These are phyloP conservation scores for Samsoniella hepiali DNA, from an alignment of 2,329 filamentous ascomycete species.

Conservation along the genomic window DNA sequence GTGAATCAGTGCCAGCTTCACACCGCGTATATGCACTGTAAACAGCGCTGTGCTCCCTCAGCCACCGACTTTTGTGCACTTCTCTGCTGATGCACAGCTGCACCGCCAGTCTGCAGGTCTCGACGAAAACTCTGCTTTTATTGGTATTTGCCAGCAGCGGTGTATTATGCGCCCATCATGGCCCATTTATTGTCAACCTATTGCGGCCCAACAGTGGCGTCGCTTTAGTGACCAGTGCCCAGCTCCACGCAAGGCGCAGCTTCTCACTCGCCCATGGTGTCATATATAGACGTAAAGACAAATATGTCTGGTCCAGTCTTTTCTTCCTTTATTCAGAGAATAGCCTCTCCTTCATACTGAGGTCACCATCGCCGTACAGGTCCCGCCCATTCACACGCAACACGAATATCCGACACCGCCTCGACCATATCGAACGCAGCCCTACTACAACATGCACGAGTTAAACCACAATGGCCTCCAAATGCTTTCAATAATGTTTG, in stretches of 20 bases:
- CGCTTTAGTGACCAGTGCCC: neutral
- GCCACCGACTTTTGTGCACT: conserved; percentile 10
- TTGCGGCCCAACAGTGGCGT: conserved; percentile 8
- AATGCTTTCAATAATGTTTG: conserved; percentile 23
- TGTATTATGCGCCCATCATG: conserved; percentile 7
- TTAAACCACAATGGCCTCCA: neutral
- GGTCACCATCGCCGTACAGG: neutral
- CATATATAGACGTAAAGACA: neutral
- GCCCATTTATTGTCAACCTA: conserved; percentile 8
- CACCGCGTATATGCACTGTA: neutral
- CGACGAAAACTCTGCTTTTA: neutral
- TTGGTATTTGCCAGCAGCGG: neutral
- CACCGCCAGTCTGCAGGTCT: neutral
- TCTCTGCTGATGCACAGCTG: neutral
- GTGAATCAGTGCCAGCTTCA: neutral
- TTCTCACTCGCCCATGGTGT: neutral
- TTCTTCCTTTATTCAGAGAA: no score
- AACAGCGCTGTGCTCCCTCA: neutral
- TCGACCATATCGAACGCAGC: neutral
- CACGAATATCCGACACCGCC: neutral
- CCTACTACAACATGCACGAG: neutral
- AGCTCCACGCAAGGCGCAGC: conserved; percentile 2
- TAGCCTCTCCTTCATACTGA: neutral
- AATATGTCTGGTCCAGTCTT: neutral
- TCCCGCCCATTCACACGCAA: neutral